Evolutionary conservation across 2,329 filamentous ascomycete genomes (phyloP), one percentile per base, ranked within the genome.

Genomic region (Rhexocercosporidium sp.): DNA sequence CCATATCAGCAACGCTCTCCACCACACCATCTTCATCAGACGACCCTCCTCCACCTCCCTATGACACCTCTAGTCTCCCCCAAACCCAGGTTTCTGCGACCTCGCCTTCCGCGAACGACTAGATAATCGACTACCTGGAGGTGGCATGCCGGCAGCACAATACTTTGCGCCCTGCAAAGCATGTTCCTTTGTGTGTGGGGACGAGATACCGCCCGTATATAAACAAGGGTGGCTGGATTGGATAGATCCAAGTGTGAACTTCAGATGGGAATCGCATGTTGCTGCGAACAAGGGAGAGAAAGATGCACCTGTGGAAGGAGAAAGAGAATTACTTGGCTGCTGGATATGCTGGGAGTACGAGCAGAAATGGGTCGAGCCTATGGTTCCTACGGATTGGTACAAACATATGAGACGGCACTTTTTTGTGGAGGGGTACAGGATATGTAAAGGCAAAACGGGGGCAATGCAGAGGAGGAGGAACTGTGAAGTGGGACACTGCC

Each of bases 301-400:
- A 14, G 60, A 53, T 54, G 34, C 1, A 5, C 16, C 14, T 9
- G 62, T 20, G 7, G 65, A 60, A 25, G 39, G 56, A 18, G 34
- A 34, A 3, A 51, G 51, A 18, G 72, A 74, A 47, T 59, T 68
- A 27, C 47, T 73, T 12, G 66, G 70, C 1, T 74, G 73, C 57
- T 73, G 72, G 71, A 71, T 74, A 39, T 74, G 73, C 53, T 74
- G 71, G 71, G 73, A 74, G 25, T 72, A 72, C 46, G 69, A 73
- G 12, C 62, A 69, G 54, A 60, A 27, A 1, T 74, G 70, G 70
- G 56, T 66, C 0, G 65, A 69, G 31, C 67, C 68, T 11, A 73
- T 74, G 73, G 60, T 37, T 1, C 46, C 57, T 0, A 64, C 70
- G 20, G 69, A 71, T 12, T 74, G 73, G 73, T 74, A 74, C 60